phyloP scores from a whole-genome alignment of 2,329 filamentous ascomycete species.

The Trematosphaeria pertusa region DNA sequence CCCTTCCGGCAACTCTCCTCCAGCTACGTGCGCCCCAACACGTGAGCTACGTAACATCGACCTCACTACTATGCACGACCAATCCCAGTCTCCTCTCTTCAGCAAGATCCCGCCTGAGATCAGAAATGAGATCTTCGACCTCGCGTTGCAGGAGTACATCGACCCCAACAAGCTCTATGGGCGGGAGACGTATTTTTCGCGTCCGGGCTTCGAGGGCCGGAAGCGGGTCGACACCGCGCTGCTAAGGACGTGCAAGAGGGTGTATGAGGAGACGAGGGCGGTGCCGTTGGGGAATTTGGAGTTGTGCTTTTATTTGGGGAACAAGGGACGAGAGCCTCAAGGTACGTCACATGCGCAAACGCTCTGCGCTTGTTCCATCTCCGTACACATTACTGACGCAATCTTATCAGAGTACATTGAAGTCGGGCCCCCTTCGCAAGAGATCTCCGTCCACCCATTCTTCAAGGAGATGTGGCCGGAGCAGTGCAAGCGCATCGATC shows the following conservation, averaged over 20 bases:
- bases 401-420: too few species aligned
- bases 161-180: constrained; percentile 15
- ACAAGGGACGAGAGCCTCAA: not conserved
- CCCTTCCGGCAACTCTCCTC: too few species aligned
- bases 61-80: constrained; percentile 1
- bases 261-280: constrained; percentile 41
- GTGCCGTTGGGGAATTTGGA: constrained; percentile 27
- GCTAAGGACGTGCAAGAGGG: constrained; percentile 43
- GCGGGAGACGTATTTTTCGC: constrained; percentile 15
- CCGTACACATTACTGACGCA: not conserved
- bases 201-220: constrained; percentile 31
- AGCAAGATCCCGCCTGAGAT: constrained; percentile 26
- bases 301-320: constrained; percentile 1
- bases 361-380: not conserved
- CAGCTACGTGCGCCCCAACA: too few species aligned
- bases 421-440: too few species aligned
- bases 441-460: too few species aligned
- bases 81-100: constrained; percentile 29
- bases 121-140: constrained; percentile 28
- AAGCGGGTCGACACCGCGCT: constrained; percentile 33
- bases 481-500: not conserved
- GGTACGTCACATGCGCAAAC: not conserved
- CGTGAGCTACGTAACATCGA: constrained; percentile 3
- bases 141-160: constrained; percentile 23
- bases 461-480: too few species aligned